phyloP scores from a whole-genome alignment of 192 early-diverging fungal genomes.

The Backusella tarrabulga region DNA sequence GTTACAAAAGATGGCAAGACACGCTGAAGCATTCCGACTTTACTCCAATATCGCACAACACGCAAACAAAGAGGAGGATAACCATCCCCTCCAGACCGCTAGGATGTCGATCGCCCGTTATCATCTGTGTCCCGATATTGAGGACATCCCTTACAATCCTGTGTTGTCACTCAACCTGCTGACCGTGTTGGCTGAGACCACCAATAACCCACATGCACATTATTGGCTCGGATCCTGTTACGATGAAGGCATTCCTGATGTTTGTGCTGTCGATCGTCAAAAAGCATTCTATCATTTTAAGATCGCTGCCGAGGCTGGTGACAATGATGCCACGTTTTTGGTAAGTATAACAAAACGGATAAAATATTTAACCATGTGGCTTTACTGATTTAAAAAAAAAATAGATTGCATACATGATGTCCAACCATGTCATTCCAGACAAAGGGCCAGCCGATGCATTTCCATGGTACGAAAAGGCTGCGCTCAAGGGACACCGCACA shows the following conservation, averaged over 20 bases:
- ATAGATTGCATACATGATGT: slow-evolving; percentile 40
- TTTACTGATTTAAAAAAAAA: background rate
- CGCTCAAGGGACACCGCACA: slow-evolving; percentile 23
- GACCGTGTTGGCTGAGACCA: background rate
- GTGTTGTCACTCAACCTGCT: slow-evolving; percentile 18
- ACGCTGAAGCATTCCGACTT: slow-evolving; percentile 28
- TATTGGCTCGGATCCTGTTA: slow-evolving; percentile 38
- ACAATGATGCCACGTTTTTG: slow-evolving; percentile 30
- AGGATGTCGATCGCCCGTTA: slow-evolving; percentile 33
- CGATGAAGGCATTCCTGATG: slow-evolving; percentile 32
- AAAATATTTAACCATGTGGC: background rate
- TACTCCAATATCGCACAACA: slow-evolving; percentile 9
- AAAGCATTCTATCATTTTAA: slow-evolving; percentile 34
- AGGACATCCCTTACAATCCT: slow-evolving; percentile 18
- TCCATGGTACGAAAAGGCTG: slow-evolving; percentile 41
- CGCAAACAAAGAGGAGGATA: background rate
- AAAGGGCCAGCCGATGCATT: slow-evolving; percentile 32
- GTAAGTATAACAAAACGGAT: slow-evolving; percentile 10
- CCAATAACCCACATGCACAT: slow-evolving; percentile 21
- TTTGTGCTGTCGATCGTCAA: slow-evolving; percentile 18
- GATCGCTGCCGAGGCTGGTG: slow-evolving; percentile 25
- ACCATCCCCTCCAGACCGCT: slow-evolving; percentile 1
- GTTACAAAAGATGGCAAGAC: slow-evolving; percentile 27
- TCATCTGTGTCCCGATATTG: slow-evolving; percentile 19
- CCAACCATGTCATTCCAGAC: slow-evolving; percentile 27